Evolutionary conservation across 805 yeast species (phyloP).

Genomic region (Yamadazyma sp.): DNA sequence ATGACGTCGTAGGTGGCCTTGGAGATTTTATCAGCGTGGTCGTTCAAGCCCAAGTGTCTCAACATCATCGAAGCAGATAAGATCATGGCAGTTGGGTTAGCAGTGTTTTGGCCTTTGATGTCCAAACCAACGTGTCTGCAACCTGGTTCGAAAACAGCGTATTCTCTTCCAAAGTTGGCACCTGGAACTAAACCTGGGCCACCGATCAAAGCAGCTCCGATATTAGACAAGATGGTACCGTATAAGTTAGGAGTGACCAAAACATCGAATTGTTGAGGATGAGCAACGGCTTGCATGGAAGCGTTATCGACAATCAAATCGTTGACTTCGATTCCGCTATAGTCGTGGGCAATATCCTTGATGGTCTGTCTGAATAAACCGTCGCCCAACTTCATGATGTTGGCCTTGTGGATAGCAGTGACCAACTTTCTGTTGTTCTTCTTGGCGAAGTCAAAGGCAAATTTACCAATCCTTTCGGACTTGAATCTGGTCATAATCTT

Average conservation of each 20-base stretch:
- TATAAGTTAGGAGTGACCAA: conserved; percentile 97
- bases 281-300: conserved; percentile 98
- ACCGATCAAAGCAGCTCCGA: conserved; percentile 96
- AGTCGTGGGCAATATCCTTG: conserved; percentile 78
- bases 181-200: conserved; percentile 99
- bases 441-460: conserved; percentile 93
- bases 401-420: conserved; percentile 98
- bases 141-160: conserved; percentile 98
- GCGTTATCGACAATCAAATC: conserved; percentile 98
- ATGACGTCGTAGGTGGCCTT: conserved; percentile 87
- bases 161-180: conserved; percentile 96
- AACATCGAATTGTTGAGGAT: conserved; percentile 97
- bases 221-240: conserved; percentile 96
- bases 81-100: conserved; percentile 98
- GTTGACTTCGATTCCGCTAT: conserved; percentile 77
- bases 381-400: conserved; percentile 98
- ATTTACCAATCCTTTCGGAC: conserved; percentile 96
- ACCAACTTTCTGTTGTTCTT: conserved; percentile 90
- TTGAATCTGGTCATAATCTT: conserved; percentile 92
- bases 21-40: conserved; percentile 81
- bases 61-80: conserved; percentile 87
- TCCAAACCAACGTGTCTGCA: conserved; percentile 99
- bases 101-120: conserved; percentile 89
- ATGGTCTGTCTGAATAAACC: conserved; percentile 96
- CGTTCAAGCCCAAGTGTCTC: conserved; percentile 90